Evolutionary conservation across 2,329 filamentous ascomycete species (phyloP).

Genomic region (Pseudopyricularia cyperi): DNA sequence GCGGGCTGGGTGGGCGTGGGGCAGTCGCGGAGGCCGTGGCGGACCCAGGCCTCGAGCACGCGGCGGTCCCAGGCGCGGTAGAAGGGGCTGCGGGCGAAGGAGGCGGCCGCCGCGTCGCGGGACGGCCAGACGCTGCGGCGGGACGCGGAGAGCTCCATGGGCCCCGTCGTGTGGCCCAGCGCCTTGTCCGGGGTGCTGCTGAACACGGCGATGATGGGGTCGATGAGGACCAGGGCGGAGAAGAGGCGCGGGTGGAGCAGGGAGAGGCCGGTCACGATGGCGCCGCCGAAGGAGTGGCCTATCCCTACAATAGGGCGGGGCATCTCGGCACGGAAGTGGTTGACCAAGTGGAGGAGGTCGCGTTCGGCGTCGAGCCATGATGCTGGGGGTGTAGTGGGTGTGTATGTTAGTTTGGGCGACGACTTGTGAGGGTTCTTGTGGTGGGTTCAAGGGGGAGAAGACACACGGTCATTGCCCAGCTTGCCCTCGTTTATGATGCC

Average conservation of each 20-base stretch:
- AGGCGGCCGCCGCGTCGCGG: constrained; percentile 49
- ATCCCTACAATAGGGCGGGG: constrained; percentile 72
- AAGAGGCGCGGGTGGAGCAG: constrained; percentile 73
- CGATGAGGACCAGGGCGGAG: constrained; percentile 62
- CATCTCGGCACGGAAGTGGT: constrained; percentile 67
- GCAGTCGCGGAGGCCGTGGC: constrained; percentile 61
- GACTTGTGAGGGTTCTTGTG: not conserved
- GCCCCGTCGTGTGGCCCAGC: constrained; percentile 21
- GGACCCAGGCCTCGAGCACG: constrained; percentile 61
- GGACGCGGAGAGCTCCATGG: constrained; percentile 47
- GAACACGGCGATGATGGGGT: constrained; percentile 73
- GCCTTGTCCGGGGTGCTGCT: constrained; percentile 29
- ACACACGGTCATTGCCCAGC: constrained; percentile 73
- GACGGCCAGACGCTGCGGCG: constrained; percentile 78
- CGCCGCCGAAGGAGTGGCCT: constrained; percentile 81
- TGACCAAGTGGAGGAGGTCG: constrained; percentile 76
- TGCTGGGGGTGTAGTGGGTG: constrained; percentile 30
- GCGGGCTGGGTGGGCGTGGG: constrained; percentile 51
- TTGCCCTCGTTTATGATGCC: constrained; percentile 61
- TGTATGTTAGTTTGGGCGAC: not conserved
- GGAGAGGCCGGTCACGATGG: constrained; percentile 57
- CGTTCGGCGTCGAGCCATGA: constrained; percentile 77
- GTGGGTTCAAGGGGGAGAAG: not conserved
- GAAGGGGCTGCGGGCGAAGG: constrained; percentile 59
- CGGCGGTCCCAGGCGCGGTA: constrained; percentile 73